Base-by-base conservation (phyloP, 208 protist species). In the Angomonas deanei region DNA sequence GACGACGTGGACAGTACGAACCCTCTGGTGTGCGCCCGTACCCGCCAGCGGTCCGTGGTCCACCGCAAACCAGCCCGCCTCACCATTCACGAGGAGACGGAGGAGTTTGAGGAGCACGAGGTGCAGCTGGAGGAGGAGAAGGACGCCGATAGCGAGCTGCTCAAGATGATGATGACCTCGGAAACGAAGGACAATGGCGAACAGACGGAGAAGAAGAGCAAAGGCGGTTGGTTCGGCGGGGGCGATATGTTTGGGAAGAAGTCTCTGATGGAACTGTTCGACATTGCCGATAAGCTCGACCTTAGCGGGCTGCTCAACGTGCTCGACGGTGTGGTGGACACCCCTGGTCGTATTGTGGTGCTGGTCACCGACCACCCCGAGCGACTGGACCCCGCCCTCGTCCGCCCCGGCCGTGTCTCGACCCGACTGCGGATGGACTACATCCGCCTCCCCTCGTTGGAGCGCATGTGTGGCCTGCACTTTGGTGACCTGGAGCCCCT, bases 361-460 rank as follows among this genome's bases (percentile, higher is more conserved):
- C 88, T 97, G 82, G 88, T 87, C 62, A 95, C 88, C 61, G 88
- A 83, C 70, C 68, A 88, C 64, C 91, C 88, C 2, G 84, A 97
- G 70, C 72, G 68, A 36, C 84, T 97, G 32, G 91, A 95, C 71
- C 80, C 91, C 5, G 91, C 91, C 39, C 69, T 97, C 23, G 80
- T 97, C 34, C 84, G 91, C 11, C 91, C 91, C 6, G 91, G 91
- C 10, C 84, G 91, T 46, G 86, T 97, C 58, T 85, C 84, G 64
- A 74, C 62, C 31, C 75, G 66, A 36, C 56, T 97, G 42, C 68
- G 80, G 23, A 38, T 97, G 13, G 79, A 86, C 62, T 97, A 89
- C 75, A 74, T 91, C 21, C 72, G 63, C 23, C 59, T 84, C 55
- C 69, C 74, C 10, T 66, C 75, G 32, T 67, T 89, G 13, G 64